Base-by-base conservation (phyloP, 495 filamentous ascomycete genomes). In the Daldinia decipiens region DNA sequence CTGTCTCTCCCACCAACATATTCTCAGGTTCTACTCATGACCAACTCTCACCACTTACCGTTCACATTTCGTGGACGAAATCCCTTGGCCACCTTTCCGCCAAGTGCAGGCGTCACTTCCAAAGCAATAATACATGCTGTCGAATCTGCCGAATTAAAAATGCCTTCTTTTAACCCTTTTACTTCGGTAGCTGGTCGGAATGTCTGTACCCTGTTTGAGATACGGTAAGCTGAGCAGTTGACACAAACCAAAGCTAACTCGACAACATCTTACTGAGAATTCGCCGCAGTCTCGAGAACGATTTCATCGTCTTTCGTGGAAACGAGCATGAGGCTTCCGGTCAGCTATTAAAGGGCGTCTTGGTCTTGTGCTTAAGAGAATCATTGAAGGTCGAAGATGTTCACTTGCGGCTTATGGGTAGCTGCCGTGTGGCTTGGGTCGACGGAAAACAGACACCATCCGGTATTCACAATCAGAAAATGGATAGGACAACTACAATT, bases 281-380 rank as follows among this genome's bases (percentile, higher is more conserved):
- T 43, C 13, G 17, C 21, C 50, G 24, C 71, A 96, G 93, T 21
- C 86, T 94, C 61, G 91, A 94, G 21, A 87, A 92, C 65, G 89
- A 92, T 66, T 90, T 94, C 43, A 85, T 95, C 59, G 87, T 95
- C 12, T 89, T 97, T 43, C 90, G 92, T 21, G 93, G 93, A 45
- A 84, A 78, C 66, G 88, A 91, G 56, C 83, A 90, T 67, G 93
- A 96, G 75, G 90, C 93, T 34, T 85, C 90, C 36, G 92, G 90
- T 61, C 90, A 92, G 34, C 80, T 91, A 26, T 77, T 96, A 62
- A 91, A 88, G 69, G 93, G 93, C 4, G 88, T 86, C 12, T 80
- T 97, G 13, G 87, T 94, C 13, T 85, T 96, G 26, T 95, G 92
- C 74, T 79, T 95, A 21, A 87, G 87, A 7, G 85, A 91, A 59